A percentile compares a stretch with the other conserved stretches of the same genome.
Conservation (phyloP, 2,329 filamentous ascomycete genomes). For the Microcyclosporella mali region DNA sequence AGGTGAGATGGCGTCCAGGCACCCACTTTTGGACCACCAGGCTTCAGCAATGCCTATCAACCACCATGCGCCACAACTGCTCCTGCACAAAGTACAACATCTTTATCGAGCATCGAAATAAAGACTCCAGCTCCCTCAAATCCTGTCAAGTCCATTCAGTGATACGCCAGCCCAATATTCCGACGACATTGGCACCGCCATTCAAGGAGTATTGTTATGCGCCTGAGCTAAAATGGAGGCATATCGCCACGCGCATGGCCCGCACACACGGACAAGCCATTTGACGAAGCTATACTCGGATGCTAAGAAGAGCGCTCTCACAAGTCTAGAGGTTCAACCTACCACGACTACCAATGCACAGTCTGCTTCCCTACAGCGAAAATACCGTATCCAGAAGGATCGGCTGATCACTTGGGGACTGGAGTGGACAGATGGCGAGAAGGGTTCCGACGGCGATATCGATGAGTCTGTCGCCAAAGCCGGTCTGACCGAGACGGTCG, state of each 20-base stretch:
- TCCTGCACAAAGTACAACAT: too few relatives aligned
- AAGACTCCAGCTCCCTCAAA: too few relatives aligned
- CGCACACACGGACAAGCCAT: constrained; percentile 21
- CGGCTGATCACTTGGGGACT: constrained; percentile 72
- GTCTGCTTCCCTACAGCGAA: constrained; percentile 65
- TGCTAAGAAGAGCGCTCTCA: constrained; percentile 63
- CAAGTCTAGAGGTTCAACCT: constrained; percentile 52
- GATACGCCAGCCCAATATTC: too few relatives aligned
- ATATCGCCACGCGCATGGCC: constrained; percentile 11
- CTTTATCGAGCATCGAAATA: too few relatives aligned
- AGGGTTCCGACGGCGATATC: constrained; percentile 60
- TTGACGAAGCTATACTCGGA: constrained; percentile 72
- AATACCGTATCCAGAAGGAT: constrained; percentile 74
- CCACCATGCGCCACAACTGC: too few relatives aligned
- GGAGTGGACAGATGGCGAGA: constrained; percentile 69
- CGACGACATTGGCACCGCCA: constrained; percentile 1
- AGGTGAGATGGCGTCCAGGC: too few relatives aligned
- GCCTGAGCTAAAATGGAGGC: constrained; percentile 9
- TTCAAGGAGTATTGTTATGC: background rate
- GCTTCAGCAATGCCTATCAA: too few relatives aligned
- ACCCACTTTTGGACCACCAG: too few relatives aligned
- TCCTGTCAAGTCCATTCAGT: too few relatives aligned
- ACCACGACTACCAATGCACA: constrained; percentile 54
- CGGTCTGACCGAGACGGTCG: constrained; percentile 69
- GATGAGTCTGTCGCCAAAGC: constrained; percentile 62